phyloP scores from a whole-genome alignment of 2,329 filamentous ascomycete genomes.

The Xylaria sp. region DNA sequence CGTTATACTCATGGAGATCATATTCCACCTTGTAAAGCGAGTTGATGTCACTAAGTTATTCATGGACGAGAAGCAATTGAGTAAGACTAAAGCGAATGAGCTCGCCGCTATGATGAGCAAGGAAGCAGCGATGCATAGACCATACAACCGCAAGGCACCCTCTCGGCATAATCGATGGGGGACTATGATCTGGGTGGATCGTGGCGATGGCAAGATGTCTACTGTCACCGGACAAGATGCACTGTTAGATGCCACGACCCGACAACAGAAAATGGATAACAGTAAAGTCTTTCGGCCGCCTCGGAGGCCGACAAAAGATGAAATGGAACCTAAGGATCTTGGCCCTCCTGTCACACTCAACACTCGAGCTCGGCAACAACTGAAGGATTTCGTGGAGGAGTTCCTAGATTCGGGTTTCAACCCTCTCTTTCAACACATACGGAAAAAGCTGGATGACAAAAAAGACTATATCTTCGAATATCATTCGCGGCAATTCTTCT shows the following conservation, averaged over 20 bases:
- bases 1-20: conserved; percentile 83
- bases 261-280: conserved; percentile 86
- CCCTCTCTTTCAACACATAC: conserved; percentile 81
- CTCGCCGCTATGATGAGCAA: conserved; percentile 77
- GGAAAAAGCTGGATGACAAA: conserved; percentile 89
- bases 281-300: conserved; percentile 91
- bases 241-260: conserved; percentile 72
- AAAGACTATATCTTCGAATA: conserved; percentile 78
- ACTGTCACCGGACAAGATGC: conserved; percentile 89
- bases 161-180: conserved; percentile 93
- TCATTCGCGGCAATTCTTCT: conserved; percentile 88
- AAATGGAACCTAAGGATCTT: conserved; percentile 74
- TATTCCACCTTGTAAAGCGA: conserved; percentile 92
- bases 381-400: conserved; percentile 85
- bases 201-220: conserved; percentile 81
- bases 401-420: conserved; percentile 97
- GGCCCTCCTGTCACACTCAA: conserved; percentile 75
- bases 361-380: conserved; percentile 72
- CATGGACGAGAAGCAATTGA: conserved; percentile 76
- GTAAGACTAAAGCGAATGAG: conserved; percentile 72
- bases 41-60: conserved; percentile 85
- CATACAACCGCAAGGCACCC: conserved; percentile 77
- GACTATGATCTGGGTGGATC: conserved; percentile 95
- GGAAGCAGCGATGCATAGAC: conserved; percentile 81
- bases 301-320: conserved; percentile 63